These are phyloP conservation scores for Cladophialophora chaetospira DNA, from an alignment of 2,329 filamentous ascomycete genomes.

Conservation along the genomic window DNA sequence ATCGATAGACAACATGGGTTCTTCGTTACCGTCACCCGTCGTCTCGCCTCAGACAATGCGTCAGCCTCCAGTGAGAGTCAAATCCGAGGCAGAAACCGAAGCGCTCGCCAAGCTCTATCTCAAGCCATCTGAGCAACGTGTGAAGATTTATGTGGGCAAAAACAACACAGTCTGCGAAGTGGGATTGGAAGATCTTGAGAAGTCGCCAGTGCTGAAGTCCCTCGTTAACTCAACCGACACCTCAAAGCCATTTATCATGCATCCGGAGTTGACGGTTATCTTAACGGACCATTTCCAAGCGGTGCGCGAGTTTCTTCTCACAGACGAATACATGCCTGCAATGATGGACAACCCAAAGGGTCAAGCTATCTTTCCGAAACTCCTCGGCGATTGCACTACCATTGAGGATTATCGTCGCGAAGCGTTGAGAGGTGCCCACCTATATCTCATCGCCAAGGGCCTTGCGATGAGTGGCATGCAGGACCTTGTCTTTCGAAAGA, in stretches of 20 bases:
- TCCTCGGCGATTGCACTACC: conserved; percentile 13
- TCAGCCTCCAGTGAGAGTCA: conserved; percentile 7
- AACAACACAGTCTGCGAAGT: conserved; percentile 19
- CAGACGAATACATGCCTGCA: conserved; percentile 26
- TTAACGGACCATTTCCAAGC: conserved; percentile 22
- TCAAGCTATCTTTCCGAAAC: conserved; percentile 11
- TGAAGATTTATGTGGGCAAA: conserved; percentile 25
- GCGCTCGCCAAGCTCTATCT: neutral
- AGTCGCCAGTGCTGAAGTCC: conserved; percentile 24
- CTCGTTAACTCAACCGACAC: conserved; percentile 9
- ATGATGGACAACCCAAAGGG: conserved; percentile 13
- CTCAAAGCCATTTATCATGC: conserved; percentile 28
- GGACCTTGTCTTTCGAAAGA: conserved; percentile 24
- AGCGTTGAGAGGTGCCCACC: conserved; percentile 11
- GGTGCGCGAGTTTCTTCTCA: conserved; percentile 24
- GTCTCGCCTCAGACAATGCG: neutral
- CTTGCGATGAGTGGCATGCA: conserved; percentile 20
- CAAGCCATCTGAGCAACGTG: conserved; percentile 4
- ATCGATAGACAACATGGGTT: neutral
- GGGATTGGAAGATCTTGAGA: conserved; percentile 20
- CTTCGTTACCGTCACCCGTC: neutral
- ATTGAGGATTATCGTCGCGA: conserved; percentile 19
- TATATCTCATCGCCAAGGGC: conserved; percentile 25
- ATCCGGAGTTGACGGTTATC: conserved; percentile 23
- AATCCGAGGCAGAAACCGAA: conserved; percentile 18